Evolutionary conservation across 1,139 yeast species (phyloP).

Genomic region (Magnusiomyces fungicola): DNA sequence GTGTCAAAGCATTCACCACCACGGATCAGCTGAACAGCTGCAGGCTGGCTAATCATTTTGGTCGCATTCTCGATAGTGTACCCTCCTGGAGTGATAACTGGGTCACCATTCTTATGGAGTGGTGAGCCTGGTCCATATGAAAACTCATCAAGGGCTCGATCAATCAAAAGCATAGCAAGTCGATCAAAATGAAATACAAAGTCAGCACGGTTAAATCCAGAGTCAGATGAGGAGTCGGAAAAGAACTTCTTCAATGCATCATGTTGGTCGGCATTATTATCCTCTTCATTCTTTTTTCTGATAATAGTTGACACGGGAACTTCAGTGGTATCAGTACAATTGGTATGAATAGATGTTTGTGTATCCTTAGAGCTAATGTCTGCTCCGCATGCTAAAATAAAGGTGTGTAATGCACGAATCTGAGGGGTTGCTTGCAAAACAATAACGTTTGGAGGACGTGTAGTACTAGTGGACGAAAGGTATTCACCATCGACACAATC

Average conservation of each 20-base stretch:
- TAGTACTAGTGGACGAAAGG: background rate
- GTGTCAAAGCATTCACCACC: constrained; percentile 91
- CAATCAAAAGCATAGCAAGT: constrained; percentile 61
- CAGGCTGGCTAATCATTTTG: constrained; percentile 14
- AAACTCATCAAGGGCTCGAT: constrained; percentile 52
- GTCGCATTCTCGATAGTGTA: constrained; percentile 19
- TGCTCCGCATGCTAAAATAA: constrained; percentile 40
- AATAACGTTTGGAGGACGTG: constrained; percentile 15
- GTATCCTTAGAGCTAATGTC: background rate
- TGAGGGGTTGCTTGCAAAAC: constrained; percentile 59
- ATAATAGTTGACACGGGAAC: background rate
- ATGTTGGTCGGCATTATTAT: background rate
- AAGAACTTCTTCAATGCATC: background rate
- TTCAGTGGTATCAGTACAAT: background rate
- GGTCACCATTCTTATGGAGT: constrained; percentile 23
- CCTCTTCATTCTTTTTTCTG: background rate
- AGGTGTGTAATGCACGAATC: constrained; percentile 62
- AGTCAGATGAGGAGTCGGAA: background rate
- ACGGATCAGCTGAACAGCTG: constrained; percentile 73
- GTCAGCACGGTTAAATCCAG: constrained; percentile 45
- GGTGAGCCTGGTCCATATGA: constrained; percentile 17
- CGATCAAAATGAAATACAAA: constrained; percentile 83
- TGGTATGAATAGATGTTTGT: background rate
- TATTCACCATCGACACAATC: background rate
- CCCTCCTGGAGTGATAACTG: constrained; percentile 44